These are phyloP conservation scores for Monosporascus sp. DNA, from an alignment of 2,329 filamentous ascomycete species.

Conservation along the genomic window DNA sequence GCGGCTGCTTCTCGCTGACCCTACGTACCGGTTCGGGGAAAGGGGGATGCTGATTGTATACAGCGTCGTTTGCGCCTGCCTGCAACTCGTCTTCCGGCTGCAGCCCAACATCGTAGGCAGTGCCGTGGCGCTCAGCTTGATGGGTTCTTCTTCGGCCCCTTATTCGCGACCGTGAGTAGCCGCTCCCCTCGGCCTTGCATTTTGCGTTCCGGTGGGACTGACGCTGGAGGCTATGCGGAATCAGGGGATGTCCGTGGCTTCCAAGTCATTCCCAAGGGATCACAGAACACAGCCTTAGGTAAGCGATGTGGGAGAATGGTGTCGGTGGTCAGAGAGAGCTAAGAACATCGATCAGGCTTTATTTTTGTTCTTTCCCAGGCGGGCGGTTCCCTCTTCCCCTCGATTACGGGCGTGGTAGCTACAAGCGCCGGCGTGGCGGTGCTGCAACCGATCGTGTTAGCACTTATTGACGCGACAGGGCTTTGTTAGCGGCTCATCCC, in stretches of 20 bases:
- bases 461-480: conserved; percentile 35
- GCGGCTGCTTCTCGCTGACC: conserved; percentile 51
- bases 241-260: conserved; percentile 47
- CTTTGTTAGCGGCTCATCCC: conserved; percentile 37
- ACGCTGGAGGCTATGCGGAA: background rate
- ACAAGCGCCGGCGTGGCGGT: conserved; percentile 38
- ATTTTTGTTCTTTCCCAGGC: conserved; percentile 48
- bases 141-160: conserved; percentile 50
- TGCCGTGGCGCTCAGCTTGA: conserved; percentile 42
- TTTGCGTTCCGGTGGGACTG: background rate
- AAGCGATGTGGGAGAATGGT: conserved; percentile 4
- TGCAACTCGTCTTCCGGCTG: conserved; percentile 59
- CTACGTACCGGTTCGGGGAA: conserved; percentile 54
- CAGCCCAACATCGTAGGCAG: conserved; percentile 56
- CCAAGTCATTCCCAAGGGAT: conserved; percentile 42
- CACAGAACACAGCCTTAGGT: conserved; percentile 44
- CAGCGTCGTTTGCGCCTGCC: conserved; percentile 41
- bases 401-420: conserved; percentile 44
- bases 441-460: conserved; percentile 43
- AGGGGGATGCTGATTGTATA: conserved; percentile 53
- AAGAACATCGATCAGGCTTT: conserved; percentile 25
- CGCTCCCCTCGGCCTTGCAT: background rate
- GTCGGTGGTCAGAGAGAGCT: background rate
- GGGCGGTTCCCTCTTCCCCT: conserved; percentile 46
- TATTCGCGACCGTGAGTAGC: conserved; percentile 45